These are phyloP conservation scores for Taiozyma sp. DNA, from an alignment of 1,139 yeast genomes.

Conservation along the genomic window DNA sequence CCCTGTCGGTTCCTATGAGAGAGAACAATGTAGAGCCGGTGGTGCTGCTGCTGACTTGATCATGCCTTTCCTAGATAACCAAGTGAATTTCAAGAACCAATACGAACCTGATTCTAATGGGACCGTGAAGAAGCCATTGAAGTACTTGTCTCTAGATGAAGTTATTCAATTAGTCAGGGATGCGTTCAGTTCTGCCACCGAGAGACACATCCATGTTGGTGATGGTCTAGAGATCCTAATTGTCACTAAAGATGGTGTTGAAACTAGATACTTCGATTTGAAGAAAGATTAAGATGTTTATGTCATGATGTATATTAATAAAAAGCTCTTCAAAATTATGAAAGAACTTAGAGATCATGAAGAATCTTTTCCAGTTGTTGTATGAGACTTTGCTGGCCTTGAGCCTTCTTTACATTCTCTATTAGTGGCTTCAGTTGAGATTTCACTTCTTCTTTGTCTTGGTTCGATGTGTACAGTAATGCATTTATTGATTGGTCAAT, in stretches of 20 bases:
- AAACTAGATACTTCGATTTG: slow-evolving; percentile 77
- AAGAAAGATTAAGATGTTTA: slow-evolving; percentile 62
- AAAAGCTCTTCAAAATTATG: not conserved
- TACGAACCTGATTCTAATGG: slow-evolving; percentile 75
- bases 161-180: slow-evolving; percentile 85
- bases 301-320: not conserved
- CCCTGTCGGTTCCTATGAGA: slow-evolving; percentile 96
- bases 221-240: slow-evolving; percentile 89
- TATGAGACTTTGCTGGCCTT: slow-evolving; percentile 8
- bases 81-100: slow-evolving; percentile 93
- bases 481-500: not conserved
- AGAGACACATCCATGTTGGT: slow-evolving; percentile 97
- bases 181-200: slow-evolving; percentile 94
- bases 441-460: slow-evolving; percentile 3
- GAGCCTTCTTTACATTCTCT: slow-evolving; percentile 4
- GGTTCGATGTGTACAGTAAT: not conserved
- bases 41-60: slow-evolving; percentile 96
- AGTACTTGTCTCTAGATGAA: slow-evolving; percentile 73
- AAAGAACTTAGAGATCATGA: not conserved
- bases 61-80: slow-evolving; percentile 97
- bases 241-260: slow-evolving; percentile 90
- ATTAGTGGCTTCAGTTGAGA: slow-evolving; percentile 10
- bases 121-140: slow-evolving; percentile 51
- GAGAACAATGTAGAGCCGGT: slow-evolving; percentile 97
- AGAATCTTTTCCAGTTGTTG: slow-evolving; percentile 11